phyloP scores from a whole-genome alignment of 257 asterid genomes.

The Nicotiana benthamiana region DNA sequence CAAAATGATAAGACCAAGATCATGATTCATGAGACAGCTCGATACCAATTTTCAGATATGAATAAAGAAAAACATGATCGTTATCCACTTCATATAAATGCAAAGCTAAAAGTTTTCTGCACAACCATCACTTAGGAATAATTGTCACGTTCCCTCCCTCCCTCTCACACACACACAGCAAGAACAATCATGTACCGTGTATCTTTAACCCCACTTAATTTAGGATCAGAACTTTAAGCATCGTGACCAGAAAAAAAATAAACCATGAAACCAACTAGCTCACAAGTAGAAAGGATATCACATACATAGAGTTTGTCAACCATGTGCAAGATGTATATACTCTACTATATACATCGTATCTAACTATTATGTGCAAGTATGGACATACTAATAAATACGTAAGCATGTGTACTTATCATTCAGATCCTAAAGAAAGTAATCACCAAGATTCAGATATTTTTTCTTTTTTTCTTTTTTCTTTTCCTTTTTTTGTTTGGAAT shows the following conservation, averaged over 20 bases:
- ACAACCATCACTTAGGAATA: not conserved
- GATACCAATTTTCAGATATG: not conserved
- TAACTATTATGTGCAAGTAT: not conserved
- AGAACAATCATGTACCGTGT: not conserved
- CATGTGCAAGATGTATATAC: not conserved
- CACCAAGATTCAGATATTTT: too few species aligned
- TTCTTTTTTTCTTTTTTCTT: too few species aligned
- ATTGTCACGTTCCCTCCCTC: not conserved
- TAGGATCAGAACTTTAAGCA: not conserved
- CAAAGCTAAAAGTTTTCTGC: not conserved
- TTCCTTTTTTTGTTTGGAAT: too few species aligned
- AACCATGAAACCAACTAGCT: not conserved
- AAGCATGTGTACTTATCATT: not conserved
- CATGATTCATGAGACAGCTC: not conserved
- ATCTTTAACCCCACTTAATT: not conserved
- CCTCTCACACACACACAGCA: not conserved
- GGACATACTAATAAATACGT: not conserved
- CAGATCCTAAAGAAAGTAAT: not conserved
- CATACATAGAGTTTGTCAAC: not conserved
- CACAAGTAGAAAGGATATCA: not conserved
- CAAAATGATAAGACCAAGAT: constrained; percentile 3
- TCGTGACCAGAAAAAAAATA: not conserved
- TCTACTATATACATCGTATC: not conserved
- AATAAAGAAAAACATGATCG: not conserved
- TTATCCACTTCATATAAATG: constrained; percentile 2